Evolutionary conservation across 371 early-diverging fungal genomes (phyloP).

Genomic region (Conidiobolus coronatus): DNA sequence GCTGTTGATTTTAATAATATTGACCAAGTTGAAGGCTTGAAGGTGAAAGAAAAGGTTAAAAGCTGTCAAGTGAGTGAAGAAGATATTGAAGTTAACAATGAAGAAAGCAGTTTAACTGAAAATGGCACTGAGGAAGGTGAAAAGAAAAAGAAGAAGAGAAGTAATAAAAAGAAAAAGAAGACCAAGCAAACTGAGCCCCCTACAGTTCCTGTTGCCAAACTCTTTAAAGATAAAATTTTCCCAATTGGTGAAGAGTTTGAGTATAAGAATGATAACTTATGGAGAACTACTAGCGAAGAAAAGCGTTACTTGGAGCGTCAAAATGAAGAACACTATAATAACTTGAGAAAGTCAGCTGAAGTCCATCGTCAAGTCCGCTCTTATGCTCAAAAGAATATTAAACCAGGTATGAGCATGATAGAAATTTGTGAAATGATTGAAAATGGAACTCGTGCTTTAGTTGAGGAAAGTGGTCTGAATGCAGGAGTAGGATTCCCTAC

Average conservation of each 20-base stretch:
- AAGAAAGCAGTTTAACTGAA: no score
- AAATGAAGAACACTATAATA: conserved; percentile 39
- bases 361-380: conserved; percentile 79
- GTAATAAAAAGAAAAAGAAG: conserved; percentile 5
- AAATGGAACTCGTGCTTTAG: conserved; percentile 75
- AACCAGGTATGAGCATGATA: conserved; percentile 96
- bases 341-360: conserved; percentile 76
- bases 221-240: conserved; percentile 37
- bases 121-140: not conserved
- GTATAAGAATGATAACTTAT: conserved; percentile 54
- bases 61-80: not conserved
- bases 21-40: no score
- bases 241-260: conserved; percentile 48
- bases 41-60: not conserved
- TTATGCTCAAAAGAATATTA: conserved; percentile 60
- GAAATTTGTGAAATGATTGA: conserved; percentile 89
- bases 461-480: conserved; percentile 78
- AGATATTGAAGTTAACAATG: not conserved
- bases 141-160: conserved; percentile 9
- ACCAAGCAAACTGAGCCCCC: conserved; percentile 41
- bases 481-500: conserved; percentile 98
- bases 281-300: conserved; percentile 59
- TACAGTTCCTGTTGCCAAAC: conserved; percentile 50
- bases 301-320: conserved; percentile 42
- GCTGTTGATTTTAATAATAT: no score